phyloP scores from a whole-genome alignment of 192 early-diverging fungal species.

The Physocladia obscura region DNA sequence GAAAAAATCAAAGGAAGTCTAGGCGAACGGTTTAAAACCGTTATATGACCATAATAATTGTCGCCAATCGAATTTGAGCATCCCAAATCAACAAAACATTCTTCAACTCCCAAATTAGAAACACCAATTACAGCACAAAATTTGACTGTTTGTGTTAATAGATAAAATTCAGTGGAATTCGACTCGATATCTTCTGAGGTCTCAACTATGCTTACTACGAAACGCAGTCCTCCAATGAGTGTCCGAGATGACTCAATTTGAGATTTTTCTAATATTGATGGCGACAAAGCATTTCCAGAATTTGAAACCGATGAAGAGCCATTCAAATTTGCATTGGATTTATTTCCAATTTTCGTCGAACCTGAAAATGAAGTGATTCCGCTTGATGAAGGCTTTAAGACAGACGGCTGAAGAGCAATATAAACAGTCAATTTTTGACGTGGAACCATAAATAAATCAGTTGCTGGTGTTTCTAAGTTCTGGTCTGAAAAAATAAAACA shows the following conservation, averaged over 20 bases:
- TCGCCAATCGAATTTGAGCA: constrained; percentile 45
- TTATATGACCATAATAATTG: constrained; percentile 62
- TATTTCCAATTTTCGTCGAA: neutral
- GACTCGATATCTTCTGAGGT: neutral
- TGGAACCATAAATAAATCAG: constrained; percentile 52
- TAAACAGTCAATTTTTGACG: constrained; percentile 61
- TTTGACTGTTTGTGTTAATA: constrained; percentile 72
- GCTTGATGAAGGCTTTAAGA: constrained; percentile 17
- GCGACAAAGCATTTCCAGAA: neutral
- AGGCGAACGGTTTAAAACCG: constrained; percentile 68
- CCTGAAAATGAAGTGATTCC: neutral
- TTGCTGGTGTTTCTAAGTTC: constrained; percentile 40
- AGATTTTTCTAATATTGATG: neutral
- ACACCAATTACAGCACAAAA: constrained; percentile 80
- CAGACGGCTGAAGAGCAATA: constrained; percentile 73
- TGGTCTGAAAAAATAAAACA: constrained; percentile 68
- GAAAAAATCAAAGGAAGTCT: constrained; percentile 65
- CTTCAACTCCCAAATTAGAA: constrained; percentile 69
- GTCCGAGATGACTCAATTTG: constrained; percentile 39
- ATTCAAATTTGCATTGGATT: constrained; percentile 11
- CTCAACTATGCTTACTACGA: constrained; percentile 31
- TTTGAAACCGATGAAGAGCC: neutral
- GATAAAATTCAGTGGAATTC: constrained; percentile 27
- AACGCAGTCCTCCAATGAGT: constrained; percentile 81
- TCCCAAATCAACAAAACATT: constrained; percentile 69